These are phyloP conservation scores for Syzygium oleosum DNA, from an alignment of 345 rosid species.

Conservation along the genomic window DNA sequence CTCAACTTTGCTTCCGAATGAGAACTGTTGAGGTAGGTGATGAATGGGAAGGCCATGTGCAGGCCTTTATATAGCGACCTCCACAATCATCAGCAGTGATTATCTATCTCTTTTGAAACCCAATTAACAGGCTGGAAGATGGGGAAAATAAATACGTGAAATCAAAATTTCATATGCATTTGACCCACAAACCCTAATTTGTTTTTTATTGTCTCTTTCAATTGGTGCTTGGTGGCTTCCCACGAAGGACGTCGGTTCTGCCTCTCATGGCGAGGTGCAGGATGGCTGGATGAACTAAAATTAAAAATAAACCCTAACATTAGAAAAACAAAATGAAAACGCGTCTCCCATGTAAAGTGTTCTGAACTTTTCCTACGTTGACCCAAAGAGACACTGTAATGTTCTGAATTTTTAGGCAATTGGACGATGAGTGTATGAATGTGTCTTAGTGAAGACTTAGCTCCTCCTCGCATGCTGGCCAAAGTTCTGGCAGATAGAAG, in stretches of 20 bases:
- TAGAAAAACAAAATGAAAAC: neutral
- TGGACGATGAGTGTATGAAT: neutral
- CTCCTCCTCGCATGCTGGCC: neutral
- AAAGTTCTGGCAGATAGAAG: neutral
- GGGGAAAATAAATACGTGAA: neutral
- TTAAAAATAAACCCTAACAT: neutral
- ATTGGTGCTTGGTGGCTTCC: neutral
- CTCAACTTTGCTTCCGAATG: neutral
- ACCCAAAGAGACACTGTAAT: no score
- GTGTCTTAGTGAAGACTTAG: neutral
- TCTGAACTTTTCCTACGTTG: neutral
- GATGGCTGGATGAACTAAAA: neutral
- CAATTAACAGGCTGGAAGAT: neutral
- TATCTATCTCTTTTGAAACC: neutral
- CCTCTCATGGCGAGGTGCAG: neutral
- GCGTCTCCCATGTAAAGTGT: neutral
- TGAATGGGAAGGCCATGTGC: neutral
- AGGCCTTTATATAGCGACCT: neutral
- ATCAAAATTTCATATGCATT: neutral
- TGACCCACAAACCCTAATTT: neutral
- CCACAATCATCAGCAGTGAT: neutral
- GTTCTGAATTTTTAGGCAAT: neutral
- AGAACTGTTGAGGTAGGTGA: neutral
- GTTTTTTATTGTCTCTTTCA: neutral
- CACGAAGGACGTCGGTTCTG: neutral